Percentiles rank a stretch among this genome's conserved stretches.
phyloP scores from a whole-genome alignment of 2,329 filamentous ascomycete genomes.

The Corynespora cassiicola region DNA sequence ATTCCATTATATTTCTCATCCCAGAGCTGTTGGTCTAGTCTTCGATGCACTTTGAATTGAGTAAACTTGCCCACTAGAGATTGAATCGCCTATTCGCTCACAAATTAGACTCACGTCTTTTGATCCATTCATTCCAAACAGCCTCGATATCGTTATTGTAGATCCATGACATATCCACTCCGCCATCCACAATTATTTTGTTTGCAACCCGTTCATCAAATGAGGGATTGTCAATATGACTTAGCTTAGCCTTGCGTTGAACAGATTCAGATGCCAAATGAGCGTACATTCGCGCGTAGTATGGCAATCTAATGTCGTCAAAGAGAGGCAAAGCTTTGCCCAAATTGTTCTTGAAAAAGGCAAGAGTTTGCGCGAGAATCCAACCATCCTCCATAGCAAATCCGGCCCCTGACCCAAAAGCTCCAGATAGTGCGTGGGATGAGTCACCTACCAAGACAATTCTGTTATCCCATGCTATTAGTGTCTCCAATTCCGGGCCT shows the following conservation, averaged over 20 bases:
- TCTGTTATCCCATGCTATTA: constrained; percentile 50
- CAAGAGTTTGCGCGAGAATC: constrained; percentile 47
- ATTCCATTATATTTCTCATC: too few species aligned
- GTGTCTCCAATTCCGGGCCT: constrained; percentile 50
- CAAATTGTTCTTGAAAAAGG: constrained; percentile 20
- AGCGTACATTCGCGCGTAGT: constrained; percentile 50
- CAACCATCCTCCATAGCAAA: constrained; percentile 56
- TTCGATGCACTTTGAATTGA: too few species aligned
- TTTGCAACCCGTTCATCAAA: constrained; percentile 34
- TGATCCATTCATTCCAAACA: too few species aligned
- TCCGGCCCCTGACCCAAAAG: constrained; percentile 54
- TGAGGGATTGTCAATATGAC: constrained; percentile 20
- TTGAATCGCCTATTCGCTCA: too few species aligned
- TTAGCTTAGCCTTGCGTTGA: constrained; percentile 7
- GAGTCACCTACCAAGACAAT: constrained; percentile 62
- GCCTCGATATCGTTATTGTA: constrained; percentile 51
- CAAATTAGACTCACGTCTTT: too few species aligned
- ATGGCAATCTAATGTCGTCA: constrained; percentile 48
- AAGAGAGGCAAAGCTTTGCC: constrained; percentile 45
- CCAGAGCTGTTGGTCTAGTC: too few species aligned
- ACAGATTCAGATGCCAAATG: constrained; percentile 31
- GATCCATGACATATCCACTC: constrained; percentile 48
- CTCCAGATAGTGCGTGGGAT: constrained; percentile 60
- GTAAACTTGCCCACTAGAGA: too few species aligned
- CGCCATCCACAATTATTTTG: constrained; percentile 39